phyloP scores from a whole-genome alignment of 2,329 filamentous ascomycete species.

The Fusarium multiceps region DNA sequence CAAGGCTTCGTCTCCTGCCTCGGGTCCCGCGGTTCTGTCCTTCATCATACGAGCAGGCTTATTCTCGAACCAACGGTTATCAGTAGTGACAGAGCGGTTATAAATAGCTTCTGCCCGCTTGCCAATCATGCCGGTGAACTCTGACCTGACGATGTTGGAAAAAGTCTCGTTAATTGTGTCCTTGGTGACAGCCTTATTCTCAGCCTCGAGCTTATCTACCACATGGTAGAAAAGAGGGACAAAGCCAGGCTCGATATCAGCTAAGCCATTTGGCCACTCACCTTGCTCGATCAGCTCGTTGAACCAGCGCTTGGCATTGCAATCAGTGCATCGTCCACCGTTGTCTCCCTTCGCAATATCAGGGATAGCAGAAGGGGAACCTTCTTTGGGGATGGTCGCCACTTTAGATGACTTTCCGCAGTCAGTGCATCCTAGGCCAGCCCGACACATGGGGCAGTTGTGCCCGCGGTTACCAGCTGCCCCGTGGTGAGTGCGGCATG shows the following conservation, averaged over 20 bases:
- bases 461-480: no score
- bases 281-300: slow-evolving; percentile 1
- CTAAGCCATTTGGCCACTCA: slow-evolving; percentile 8
- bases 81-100: accelerated
- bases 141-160: background rate
- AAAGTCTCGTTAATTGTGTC: background rate
- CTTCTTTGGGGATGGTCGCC: background rate
- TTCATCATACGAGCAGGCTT: background rate
- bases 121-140: slow-evolving; percentile 11
- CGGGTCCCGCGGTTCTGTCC: background rate
- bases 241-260: slow-evolving; percentile 25
- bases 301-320: slow-evolving; percentile 17
- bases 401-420: background rate
- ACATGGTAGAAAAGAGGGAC: slow-evolving; percentile 32
- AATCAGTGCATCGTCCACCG: slow-evolving; percentile 18
- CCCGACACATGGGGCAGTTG: slow-evolving; percentile 30
- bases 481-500: slow-evolving; percentile 7
- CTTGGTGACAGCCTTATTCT: accelerated
- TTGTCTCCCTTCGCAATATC: background rate
- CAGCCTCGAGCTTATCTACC: slow-evolving; percentile 12
- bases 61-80: slow-evolving; percentile 2
- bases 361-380: background rate
- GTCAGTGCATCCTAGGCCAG: background rate
- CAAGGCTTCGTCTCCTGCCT: no score
- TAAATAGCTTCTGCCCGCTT: background rate